A percentile compares a stretch with the other conserved stretches of the same genome.
phyloP scores from a whole-genome alignment of 805 yeast genomes.

The Yamadazyma laniorum region DNA sequence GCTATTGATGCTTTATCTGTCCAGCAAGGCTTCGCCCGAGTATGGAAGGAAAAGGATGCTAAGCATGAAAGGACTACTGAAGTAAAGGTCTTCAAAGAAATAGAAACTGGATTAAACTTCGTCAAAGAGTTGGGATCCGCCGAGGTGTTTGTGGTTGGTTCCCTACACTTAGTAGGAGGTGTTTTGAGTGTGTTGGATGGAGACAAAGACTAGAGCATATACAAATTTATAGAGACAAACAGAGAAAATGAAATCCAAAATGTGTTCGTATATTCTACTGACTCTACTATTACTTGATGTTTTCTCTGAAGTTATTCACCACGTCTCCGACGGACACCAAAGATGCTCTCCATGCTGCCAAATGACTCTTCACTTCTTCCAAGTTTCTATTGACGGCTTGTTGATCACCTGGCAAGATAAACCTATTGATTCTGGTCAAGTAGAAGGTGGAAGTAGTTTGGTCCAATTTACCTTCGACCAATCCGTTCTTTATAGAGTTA shows the following conservation, averaged over 20 bases:
- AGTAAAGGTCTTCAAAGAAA: conserved; percentile 61
- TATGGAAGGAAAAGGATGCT: conserved; percentile 56
- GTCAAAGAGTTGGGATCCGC: conserved; percentile 20
- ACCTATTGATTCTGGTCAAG: conserved; percentile 41
- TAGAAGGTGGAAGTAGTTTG: conserved; percentile 41
- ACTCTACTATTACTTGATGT: conserved; percentile 27
- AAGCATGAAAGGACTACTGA: conserved; percentile 24
- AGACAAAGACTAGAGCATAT: conserved; percentile 23
- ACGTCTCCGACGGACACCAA: conserved; percentile 41
- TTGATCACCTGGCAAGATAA: conserved; percentile 38
- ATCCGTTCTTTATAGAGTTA: conserved; percentile 43
- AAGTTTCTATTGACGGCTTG: conserved; percentile 28
- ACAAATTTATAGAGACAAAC: not conserved
- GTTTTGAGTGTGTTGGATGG: conserved; percentile 78
- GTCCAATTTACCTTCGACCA: conserved; percentile 45
- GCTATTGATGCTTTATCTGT: conserved; percentile 77
- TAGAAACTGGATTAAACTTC: conserved; percentile 55
- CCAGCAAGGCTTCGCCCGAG: conserved; percentile 69
- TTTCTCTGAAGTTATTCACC: conserved; percentile 43
- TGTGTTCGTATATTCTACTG: conserved; percentile 4
- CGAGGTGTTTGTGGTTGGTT: conserved; percentile 90
- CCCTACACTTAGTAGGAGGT: conserved; percentile 93
- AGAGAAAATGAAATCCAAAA: not conserved
- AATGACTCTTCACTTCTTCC: conserved; percentile 34
- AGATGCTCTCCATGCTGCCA: conserved; percentile 38